phyloP scores from a whole-genome alignment of 2,329 filamentous ascomycete genomes.

The Trichothecium sympodiale region DNA sequence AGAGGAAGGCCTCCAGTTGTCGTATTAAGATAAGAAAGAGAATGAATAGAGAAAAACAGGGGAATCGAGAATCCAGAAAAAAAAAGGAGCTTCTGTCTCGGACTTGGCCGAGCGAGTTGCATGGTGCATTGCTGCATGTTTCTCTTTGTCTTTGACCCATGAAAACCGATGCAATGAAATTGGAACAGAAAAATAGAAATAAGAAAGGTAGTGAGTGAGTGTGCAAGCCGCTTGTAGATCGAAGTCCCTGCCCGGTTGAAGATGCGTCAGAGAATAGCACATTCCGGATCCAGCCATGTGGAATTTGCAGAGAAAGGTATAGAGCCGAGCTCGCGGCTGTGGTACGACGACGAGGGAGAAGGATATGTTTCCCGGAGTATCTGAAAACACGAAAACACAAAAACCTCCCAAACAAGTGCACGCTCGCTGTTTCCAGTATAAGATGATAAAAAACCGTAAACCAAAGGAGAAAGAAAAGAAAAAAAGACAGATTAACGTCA shows the following conservation, averaged over 20 bases:
- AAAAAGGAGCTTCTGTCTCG: constrained; percentile 31
- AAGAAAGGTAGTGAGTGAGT: constrained; percentile 15
- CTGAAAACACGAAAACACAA: constrained; percentile 23
- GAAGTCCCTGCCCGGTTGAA: constrained; percentile 36
- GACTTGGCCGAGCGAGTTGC: constrained; percentile 40
- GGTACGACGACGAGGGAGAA: constrained; percentile 19
- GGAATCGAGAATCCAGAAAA: constrained; percentile 27
- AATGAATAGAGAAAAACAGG: constrained; percentile 11
- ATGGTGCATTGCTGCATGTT: constrained; percentile 56
- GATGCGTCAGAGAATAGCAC: constrained; percentile 38
- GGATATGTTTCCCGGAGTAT: constrained; percentile 23
- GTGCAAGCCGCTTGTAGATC: constrained; percentile 32
- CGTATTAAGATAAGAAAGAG: constrained; percentile 12
- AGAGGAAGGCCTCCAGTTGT: constrained; percentile 15
- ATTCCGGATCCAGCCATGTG: constrained; percentile 44
- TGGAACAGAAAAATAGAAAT: constrained; percentile 18
- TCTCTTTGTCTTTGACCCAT: constrained; percentile 36
- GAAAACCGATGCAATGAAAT: constrained; percentile 13
- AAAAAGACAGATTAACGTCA: constrained; percentile 11
- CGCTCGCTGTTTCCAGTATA: constrained; percentile 35
- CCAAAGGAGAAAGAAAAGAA: constrained; percentile 17
- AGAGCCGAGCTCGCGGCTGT: constrained; percentile 38
- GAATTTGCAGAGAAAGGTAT: constrained; percentile 27
- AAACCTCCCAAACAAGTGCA: constrained; percentile 14
- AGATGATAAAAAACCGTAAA: constrained; percentile 22